phyloP scores from a whole-genome alignment of 2,329 filamentous ascomycete species.

The Arthrocladium fulminans region DNA sequence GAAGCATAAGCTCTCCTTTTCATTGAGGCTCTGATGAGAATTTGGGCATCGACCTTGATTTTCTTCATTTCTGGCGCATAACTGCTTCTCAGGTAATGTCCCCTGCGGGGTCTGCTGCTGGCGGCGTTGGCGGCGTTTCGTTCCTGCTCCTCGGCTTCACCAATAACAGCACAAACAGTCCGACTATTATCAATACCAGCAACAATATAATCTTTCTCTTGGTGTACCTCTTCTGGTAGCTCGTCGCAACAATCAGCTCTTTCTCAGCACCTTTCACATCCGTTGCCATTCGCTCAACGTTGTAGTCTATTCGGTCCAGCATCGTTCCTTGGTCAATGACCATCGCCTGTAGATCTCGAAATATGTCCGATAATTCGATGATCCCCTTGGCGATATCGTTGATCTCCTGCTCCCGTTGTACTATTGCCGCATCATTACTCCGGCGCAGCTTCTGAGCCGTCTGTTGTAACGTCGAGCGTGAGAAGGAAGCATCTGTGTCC shows the following conservation, averaged over 20 bases:
- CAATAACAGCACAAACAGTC: conserved; percentile 73
- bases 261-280: conserved; percentile 90
- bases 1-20: too few relatives aligned
- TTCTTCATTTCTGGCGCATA: too few relatives aligned
- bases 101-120: background rate
- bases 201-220: conserved; percentile 90
- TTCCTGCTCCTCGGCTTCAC: conserved; percentile 59
- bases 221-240: conserved; percentile 78
- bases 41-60: too few relatives aligned
- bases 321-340: conserved; percentile 87
- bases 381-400: conserved; percentile 97
- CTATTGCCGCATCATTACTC: conserved; percentile 77
- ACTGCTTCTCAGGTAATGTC: conserved; percentile 4
- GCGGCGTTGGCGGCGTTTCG: background rate
- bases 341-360: conserved; percentile 93
- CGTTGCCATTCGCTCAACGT: conserved; percentile 88
- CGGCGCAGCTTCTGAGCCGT: conserved; percentile 55
- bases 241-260: conserved; percentile 67
- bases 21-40: too few relatives aligned
- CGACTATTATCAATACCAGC: conserved; percentile 73
- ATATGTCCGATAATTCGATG: conserved; percentile 92
- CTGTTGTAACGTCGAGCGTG: conserved; percentile 77
- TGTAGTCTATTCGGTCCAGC: conserved; percentile 93
- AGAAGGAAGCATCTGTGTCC: conserved; percentile 85
- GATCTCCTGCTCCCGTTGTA: conserved; percentile 90